These are phyloP conservation scores for Exophiala sp. DNA, from an alignment of 2,329 filamentous ascomycete genomes.

Conservation along the genomic window DNA sequence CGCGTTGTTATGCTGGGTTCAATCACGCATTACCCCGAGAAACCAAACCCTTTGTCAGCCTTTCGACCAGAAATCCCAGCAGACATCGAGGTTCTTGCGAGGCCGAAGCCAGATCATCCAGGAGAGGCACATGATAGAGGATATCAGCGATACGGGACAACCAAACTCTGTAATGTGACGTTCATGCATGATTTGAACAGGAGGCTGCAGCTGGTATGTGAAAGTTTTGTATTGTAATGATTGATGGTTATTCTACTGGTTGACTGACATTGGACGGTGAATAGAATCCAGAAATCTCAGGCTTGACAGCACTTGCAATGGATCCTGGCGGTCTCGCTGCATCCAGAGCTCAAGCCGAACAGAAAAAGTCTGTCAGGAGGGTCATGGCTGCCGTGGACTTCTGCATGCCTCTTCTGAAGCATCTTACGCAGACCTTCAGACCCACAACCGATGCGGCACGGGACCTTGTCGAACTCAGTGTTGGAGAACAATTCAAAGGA, in stretches of 20 bases:
- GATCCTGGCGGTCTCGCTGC: conserved; percentile 1
- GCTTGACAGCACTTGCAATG: not conserved
- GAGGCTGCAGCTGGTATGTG: not conserved
- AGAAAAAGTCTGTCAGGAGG: not conserved
- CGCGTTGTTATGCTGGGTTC: not conserved
- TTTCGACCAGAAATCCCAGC: not conserved
- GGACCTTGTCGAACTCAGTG: not conserved
- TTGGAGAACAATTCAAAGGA: not conserved
- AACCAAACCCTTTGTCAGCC: not conserved
- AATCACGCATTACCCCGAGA: not conserved
- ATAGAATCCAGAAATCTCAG: not conserved
- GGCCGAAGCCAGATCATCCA: not conserved
- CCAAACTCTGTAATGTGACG: not conserved
- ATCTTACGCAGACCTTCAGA: not conserved
- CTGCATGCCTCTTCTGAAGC: not conserved
- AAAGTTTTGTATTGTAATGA: not conserved
- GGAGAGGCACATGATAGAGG: not conserved
- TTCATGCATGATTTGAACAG: conserved; percentile 1
- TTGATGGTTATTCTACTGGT: not conserved
- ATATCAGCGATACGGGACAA: not conserved
- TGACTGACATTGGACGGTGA: not conserved
- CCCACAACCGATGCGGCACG: not conserved
- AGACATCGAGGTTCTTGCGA: not conserved
- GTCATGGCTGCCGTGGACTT: not conserved
- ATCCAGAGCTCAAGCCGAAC: not conserved